Conservation (phyloP, 2,329 filamentous ascomycete genomes). For the Elsinoe australis region DNA sequence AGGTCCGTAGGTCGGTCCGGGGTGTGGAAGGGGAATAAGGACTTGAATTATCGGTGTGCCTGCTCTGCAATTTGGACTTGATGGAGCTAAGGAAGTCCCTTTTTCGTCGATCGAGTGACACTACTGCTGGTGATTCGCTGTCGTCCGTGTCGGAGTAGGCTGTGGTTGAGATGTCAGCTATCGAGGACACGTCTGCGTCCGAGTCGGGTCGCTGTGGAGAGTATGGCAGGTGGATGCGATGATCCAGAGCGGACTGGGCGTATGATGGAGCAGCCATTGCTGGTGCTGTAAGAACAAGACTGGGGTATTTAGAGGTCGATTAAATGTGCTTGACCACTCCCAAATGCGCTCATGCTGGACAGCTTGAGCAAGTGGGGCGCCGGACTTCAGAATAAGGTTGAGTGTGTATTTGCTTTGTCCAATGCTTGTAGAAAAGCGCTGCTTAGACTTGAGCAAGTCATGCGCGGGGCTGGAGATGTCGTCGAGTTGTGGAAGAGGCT, state of each 20-base stretch:
- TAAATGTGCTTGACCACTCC: too few species aligned
- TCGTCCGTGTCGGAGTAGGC: slow-evolving; percentile 16
- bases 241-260: slow-evolving; percentile 4
- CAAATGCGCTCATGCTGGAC: slow-evolving; percentile 17
- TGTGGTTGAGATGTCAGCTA: slow-evolving; percentile 15
- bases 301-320: too few species aligned
- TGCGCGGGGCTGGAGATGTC: neutral
- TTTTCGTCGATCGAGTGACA: slow-evolving; percentile 1
- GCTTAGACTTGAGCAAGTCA: slow-evolving; percentile 3
- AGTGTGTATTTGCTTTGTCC: neutral
- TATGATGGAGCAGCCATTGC: slow-evolving; percentile 16
- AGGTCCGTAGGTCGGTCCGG: slow-evolving; percentile 1
- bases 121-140: slow-evolving; percentile 1
- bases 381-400: neutral
- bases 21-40: slow-evolving; percentile 12
- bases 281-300: neutral
- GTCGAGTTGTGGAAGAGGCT: slow-evolving; percentile 1
- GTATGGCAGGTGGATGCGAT: neutral
- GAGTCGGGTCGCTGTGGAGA: slow-evolving; percentile 8
- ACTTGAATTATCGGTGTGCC: neutral
- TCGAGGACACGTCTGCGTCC: slow-evolving; percentile 10
- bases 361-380: slow-evolving; percentile 5
- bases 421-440: neutral
- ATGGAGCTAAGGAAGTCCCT: slow-evolving; percentile 1
- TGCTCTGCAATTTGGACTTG: slow-evolving; percentile 3